A percentile compares a stretch with the other conserved stretches of the same genome.
Conservation (phyloP, 2,329 filamentous ascomycete genomes). For the Emericellopsis cladophorae region DNA sequence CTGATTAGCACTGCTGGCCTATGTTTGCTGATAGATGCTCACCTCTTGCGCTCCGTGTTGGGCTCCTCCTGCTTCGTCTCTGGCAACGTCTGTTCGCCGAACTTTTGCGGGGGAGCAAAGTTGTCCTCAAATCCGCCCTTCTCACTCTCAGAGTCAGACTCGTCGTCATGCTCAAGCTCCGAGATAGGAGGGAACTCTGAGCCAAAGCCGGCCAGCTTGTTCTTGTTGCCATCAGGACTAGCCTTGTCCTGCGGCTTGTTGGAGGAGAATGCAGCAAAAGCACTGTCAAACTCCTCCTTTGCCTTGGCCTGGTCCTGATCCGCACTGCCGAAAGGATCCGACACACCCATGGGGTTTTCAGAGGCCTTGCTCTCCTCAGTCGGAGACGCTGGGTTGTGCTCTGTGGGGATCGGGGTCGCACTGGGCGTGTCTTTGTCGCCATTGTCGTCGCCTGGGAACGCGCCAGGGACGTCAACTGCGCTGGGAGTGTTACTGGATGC, state of each 20-base stretch:
- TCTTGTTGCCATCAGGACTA: conserved; percentile 17
- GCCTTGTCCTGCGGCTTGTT: conserved; percentile 35
- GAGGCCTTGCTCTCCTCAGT: conserved; percentile 8
- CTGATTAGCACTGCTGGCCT: neutral
- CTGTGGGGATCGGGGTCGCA: conserved; percentile 12
- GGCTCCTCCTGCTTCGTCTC: conserved; percentile 16
- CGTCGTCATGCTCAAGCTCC: conserved; percentile 69
- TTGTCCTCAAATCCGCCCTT: conserved; percentile 86
- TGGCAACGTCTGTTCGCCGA: conserved; percentile 1
- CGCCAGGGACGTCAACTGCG: conserved; percentile 9
- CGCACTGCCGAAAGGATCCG: conserved; percentile 34
- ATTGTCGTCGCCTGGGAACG: conserved; percentile 21
- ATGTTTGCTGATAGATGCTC: neutral
- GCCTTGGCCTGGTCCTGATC: conserved; percentile 43
- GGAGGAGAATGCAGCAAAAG: conserved; percentile 63
- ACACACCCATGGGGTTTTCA: conserved; percentile 6
- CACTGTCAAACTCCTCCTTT: conserved; percentile 75
- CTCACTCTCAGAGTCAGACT: conserved; percentile 71
- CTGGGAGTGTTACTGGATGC: neutral
- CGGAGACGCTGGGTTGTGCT: conserved; percentile 7
- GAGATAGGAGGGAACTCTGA: conserved; percentile 88
- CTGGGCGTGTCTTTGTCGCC: conserved; percentile 10
- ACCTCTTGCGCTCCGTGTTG: conserved; percentile 2
- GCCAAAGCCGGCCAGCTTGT: conserved; percentile 33
- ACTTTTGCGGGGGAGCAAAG: conserved; percentile 52